phyloP scores from a whole-genome alignment of 345 rosid genomes.

The Clausena lansium region DNA sequence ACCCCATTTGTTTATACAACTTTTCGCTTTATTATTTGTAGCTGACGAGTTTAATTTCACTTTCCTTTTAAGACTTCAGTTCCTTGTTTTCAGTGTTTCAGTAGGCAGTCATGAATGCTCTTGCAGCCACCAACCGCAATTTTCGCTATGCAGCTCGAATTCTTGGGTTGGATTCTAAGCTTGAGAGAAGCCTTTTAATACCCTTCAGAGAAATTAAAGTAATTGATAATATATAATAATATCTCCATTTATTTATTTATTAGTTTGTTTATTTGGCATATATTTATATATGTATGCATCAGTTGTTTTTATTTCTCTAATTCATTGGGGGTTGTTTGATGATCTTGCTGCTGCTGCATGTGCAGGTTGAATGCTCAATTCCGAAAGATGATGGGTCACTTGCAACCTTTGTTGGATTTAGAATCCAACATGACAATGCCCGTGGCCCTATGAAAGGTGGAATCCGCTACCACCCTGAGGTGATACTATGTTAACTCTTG shows the following conservation, averaged over 20 bases:
- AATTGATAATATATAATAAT: not conserved
- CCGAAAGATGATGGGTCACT: slow-evolving; percentile 84
- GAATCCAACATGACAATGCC: slow-evolving; percentile 90
- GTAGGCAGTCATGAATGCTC: slow-evolving; percentile 41
- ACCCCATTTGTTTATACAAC: too few species aligned
- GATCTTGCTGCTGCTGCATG: not conserved
- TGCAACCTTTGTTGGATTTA: slow-evolving; percentile 75
- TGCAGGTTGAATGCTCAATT: slow-evolving; percentile 85
- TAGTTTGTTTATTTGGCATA: not conserved
- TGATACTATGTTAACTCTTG: not conserved
- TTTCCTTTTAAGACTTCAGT: too few species aligned
- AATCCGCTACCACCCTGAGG: slow-evolving; percentile 70
- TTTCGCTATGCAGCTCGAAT: slow-evolving; percentile 56
- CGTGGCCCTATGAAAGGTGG: slow-evolving; percentile 91
- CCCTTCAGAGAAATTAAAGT: slow-evolving; percentile 68
- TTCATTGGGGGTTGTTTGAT: not conserved
- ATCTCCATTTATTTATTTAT: not conserved
- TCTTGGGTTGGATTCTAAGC: slow-evolving; percentile 61
- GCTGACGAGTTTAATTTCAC: too few species aligned
- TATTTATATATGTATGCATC: too few species aligned
- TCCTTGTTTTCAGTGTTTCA: not conserved
- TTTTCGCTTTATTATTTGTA: too few species aligned
- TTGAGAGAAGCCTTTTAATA: slow-evolving; percentile 52
- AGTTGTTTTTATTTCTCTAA: too few species aligned
- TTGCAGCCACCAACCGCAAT: slow-evolving; percentile 61